Conservation (phyloP, 805 yeast genomes). For the Diddensiella santjacobensis region DNA sequence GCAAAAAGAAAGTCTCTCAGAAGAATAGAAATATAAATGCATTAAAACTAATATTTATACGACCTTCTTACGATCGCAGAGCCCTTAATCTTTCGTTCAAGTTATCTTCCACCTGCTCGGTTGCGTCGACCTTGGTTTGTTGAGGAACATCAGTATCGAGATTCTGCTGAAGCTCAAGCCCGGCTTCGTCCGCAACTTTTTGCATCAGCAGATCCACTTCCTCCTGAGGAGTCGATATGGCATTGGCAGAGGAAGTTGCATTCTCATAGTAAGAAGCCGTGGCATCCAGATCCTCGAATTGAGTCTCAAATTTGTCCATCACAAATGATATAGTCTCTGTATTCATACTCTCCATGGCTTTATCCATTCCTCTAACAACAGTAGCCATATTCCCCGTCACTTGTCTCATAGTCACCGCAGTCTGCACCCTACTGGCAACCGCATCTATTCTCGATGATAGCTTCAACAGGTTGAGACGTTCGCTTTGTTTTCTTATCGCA, state of each 20-base stretch:
- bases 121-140: constrained; percentile 50
- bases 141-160: constrained; percentile 49
- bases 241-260: constrained; percentile 84
- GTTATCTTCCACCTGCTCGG: constrained; percentile 74
- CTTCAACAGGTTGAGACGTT: constrained; percentile 72
- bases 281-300: constrained; percentile 94
- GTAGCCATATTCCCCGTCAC: constrained; percentile 92
- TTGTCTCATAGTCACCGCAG: constrained; percentile 96
- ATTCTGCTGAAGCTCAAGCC: constrained; percentile 84
- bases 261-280: constrained; percentile 89
- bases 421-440: constrained; percentile 91
- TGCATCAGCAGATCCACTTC: constrained; percentile 88
- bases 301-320: constrained; percentile 95
- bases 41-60: neutral
- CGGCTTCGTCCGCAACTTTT: constrained; percentile 96
- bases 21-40: neutral
- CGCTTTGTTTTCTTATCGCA: constrained; percentile 88
- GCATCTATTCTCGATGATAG: constrained; percentile 91
- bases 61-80: constrained; percentile 44
- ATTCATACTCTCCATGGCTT: constrained; percentile 93
- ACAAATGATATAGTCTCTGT: constrained; percentile 86
- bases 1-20: neutral
- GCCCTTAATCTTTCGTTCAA: constrained; percentile 88
- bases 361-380: constrained; percentile 94
- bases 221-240: constrained; percentile 88